A percentile compares a stretch with the other conserved stretches of the same genome.
phyloP scores from a whole-genome alignment of 192 early-diverging fungal species.

The Spizellomyces punctatus region DNA sequence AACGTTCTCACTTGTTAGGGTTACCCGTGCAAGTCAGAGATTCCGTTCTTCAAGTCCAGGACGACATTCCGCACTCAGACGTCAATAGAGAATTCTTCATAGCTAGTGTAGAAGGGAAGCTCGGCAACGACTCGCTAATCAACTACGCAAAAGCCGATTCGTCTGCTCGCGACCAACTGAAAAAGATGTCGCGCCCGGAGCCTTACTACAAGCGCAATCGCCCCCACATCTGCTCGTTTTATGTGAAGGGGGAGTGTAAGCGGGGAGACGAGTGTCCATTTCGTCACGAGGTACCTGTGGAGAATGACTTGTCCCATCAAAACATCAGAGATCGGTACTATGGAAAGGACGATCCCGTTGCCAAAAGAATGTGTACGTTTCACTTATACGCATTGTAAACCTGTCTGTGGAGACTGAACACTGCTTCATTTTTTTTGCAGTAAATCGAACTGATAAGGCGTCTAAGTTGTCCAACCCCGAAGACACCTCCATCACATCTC shows the following conservation, averaged over 20 bases:
- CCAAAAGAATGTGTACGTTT: conserved; percentile 73
- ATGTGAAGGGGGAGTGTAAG: conserved; percentile 89
- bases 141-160: conserved; percentile 71
- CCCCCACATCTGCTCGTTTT: conserved; percentile 94
- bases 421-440: conserved; percentile 12
- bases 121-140: conserved; percentile 60
- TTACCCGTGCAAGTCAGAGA: conserved; percentile 95
- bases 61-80: conserved; percentile 78
- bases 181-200: conserved; percentile 78
- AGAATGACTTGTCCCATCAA: conserved; percentile 83
- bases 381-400: not conserved
- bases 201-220: conserved; percentile 92
- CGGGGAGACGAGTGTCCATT: conserved; percentile 95
- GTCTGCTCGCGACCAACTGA: conserved; percentile 73
- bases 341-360: conserved; percentile 94
- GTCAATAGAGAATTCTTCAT: conserved; percentile 89
- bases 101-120: conserved; percentile 69
- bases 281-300: conserved; percentile 85
- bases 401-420: not conserved
- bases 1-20: conserved; percentile 35
- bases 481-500: conserved; percentile 80
- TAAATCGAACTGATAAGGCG: conserved; percentile 50
- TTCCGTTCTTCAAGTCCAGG: conserved; percentile 73
- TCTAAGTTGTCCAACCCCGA: conserved; percentile 64
- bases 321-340: conserved; percentile 96